A percentile compares a stretch with the other conserved stretches of the same genome.
Evolutionary conservation across 106 monocot species (phyloP).

Genomic region (Cymbidium sinense): DNA sequence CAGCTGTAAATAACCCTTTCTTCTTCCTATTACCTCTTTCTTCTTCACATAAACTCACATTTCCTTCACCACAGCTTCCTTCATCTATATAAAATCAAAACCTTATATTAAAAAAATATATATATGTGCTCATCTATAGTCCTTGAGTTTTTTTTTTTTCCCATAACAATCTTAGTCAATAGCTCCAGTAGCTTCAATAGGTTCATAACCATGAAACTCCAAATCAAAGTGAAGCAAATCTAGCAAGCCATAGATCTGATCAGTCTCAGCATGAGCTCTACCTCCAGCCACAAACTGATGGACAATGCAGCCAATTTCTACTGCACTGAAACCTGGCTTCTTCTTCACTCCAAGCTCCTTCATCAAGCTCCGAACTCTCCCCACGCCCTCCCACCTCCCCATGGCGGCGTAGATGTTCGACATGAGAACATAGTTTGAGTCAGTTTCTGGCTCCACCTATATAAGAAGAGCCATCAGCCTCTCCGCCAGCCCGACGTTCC

Average conservation of each 20-base stretch:
- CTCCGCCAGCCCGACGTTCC: conserved; percentile 41
- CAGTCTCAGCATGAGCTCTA: conserved; percentile 2
- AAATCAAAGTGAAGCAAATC: conserved; percentile 26
- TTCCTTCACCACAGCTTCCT: too few relatives aligned
- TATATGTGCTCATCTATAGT: too few relatives aligned
- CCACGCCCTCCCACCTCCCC: conserved; percentile 52
- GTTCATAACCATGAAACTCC: conserved; percentile 11
- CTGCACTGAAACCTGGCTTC: conserved; percentile 38
- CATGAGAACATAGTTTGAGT: conserved; percentile 46
- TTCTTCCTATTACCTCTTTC: too few relatives aligned
- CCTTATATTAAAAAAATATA: too few relatives aligned
- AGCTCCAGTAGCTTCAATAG: not conserved
- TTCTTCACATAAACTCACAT: too few relatives aligned
- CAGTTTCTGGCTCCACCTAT: conserved; percentile 34
- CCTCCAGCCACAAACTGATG: conserved; percentile 54
- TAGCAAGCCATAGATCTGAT: conserved; percentile 33
- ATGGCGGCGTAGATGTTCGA: conserved; percentile 55
- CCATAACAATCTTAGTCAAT: not conserved
- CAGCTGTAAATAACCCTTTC: too few relatives aligned
- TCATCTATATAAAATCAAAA: too few relatives aligned
- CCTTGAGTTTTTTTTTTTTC: too few relatives aligned
- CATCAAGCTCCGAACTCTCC: conserved; percentile 33
- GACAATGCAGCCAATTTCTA: conserved; percentile 28
- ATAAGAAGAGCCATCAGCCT: conserved; percentile 36
- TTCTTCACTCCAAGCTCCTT: conserved; percentile 39